These are phyloP conservation scores for Fusarium papillatum DNA, from an alignment of 2,329 filamentous ascomycete species.

Conservation along the genomic window DNA sequence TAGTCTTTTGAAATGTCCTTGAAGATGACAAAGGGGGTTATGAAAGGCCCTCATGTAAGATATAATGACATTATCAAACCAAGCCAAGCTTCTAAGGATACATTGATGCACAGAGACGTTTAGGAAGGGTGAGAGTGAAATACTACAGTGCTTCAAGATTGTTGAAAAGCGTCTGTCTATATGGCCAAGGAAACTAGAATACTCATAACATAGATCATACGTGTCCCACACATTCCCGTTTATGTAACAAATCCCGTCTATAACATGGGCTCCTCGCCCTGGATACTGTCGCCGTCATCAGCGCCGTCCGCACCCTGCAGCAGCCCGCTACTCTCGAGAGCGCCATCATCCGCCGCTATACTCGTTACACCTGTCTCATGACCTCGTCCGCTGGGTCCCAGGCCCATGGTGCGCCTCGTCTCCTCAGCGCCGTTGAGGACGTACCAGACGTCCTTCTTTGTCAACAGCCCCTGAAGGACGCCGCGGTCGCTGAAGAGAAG, in stretches of 20 bases:
- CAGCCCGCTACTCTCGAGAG: conserved; percentile 59
- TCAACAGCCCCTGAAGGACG: conserved; percentile 85
- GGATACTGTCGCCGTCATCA: conserved; percentile 49
- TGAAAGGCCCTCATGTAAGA: background rate
- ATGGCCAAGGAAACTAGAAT: conserved; percentile 9
- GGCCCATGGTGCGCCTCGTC: conserved; percentile 59
- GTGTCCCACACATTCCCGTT: conserved; percentile 10
- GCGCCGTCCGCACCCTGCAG: conserved; percentile 53
- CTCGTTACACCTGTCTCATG: conserved; percentile 52
- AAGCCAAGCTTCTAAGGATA: background rate
- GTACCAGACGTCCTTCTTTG: conserved; percentile 98
- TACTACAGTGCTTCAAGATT: background rate
- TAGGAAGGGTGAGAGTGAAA: background rate
- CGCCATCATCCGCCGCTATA: conserved; percentile 46
- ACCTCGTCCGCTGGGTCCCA: conserved; percentile 30
- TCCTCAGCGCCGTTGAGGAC: conserved; percentile 85
- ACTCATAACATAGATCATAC: conserved; percentile 10
- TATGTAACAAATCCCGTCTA: conserved; percentile 23
- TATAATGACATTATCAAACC: background rate
- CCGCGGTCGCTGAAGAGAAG: conserved; percentile 90
- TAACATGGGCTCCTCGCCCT: conserved; percentile 41
- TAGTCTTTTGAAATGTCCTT: background rate
- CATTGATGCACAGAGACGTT: background rate
- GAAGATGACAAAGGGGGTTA: conserved; percentile 10
- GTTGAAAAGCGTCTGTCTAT: conserved; percentile 3